phyloP scores from a whole-genome alignment of 225 moss, liverwort and hornwort genomes.

The Rhytidiadelphus loreus region DNA sequence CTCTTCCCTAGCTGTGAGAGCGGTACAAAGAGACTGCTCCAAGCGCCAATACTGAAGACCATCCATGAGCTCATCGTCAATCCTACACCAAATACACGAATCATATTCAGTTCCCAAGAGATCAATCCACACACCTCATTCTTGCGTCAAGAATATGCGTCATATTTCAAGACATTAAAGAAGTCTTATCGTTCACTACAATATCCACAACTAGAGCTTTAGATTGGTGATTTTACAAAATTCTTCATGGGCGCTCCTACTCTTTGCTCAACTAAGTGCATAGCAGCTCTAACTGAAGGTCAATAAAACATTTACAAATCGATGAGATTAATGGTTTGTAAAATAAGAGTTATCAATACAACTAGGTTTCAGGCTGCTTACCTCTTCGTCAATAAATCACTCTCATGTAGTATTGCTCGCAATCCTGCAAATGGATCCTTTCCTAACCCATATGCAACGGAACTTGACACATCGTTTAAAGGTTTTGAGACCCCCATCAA shows the following conservation, averaged over 20 bases:
- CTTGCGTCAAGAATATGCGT: neutral
- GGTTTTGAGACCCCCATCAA: neutral
- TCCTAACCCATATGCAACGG: constrained; percentile 17
- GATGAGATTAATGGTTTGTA: neutral
- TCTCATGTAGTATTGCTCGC: constrained; percentile 27
- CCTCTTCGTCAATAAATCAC: constrained; percentile 59
- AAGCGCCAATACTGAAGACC: constrained; percentile 86
- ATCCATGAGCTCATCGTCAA: constrained; percentile 63
- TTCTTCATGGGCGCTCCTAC: neutral
- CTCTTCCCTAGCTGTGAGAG: constrained; percentile 20
- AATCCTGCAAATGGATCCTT: constrained; percentile 46
- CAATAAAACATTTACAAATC: neutral
- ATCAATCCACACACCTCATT: neutral
- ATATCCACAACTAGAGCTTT: neutral
- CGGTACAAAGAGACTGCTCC: constrained; percentile 64
- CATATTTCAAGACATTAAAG: neutral
- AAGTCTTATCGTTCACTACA: neutral
- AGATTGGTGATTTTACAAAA: neutral
- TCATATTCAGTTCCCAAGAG: neutral
- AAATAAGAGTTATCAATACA: neutral
- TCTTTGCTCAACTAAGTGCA: neutral
- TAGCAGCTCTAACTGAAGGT: neutral
- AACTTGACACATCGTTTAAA: neutral
- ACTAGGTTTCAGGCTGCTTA: neutral
- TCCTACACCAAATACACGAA: constrained; percentile 16